phyloP scores from a whole-genome alignment of 139 green algal genomes.

The Chlamydomonas eustigma region DNA sequence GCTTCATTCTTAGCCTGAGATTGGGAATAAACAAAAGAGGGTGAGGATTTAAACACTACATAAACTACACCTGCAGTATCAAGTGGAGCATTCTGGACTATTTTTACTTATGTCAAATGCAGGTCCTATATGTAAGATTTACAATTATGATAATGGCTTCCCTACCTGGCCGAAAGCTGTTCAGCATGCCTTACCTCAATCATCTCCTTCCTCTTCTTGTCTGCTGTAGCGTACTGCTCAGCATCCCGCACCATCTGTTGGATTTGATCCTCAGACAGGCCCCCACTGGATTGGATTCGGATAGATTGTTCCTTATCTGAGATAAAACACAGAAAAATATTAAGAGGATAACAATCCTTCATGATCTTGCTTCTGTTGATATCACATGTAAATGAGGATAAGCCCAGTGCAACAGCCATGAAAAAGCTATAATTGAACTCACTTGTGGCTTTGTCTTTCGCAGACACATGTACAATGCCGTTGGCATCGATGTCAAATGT shows the following conservation, averaged over 20 bases:
- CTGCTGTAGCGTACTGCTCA: conserved; percentile 74
- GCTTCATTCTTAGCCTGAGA: conserved; percentile 77
- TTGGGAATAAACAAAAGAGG: background rate
- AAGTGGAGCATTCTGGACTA: background rate
- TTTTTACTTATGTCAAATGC: no score
- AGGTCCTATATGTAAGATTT: no score
- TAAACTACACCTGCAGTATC: background rate
- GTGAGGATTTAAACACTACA: background rate
- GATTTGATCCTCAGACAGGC: conserved; percentile 89
- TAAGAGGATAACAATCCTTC: background rate
- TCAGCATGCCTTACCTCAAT: conserved; percentile 83
- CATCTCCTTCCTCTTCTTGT: conserved; percentile 90
- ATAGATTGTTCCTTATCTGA: conserved; percentile 93
- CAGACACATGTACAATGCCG: conserved; percentile 91
- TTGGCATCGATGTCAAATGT: conserved; percentile 70
- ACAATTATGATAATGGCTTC: no score
- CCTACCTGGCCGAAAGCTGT: no score
- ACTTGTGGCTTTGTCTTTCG: conserved; percentile 46
- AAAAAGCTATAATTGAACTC: no score
- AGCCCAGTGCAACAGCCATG: background rate
- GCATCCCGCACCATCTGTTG: conserved; percentile 89
- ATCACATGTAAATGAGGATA: background rate
- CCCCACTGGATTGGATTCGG: conserved; percentile 78
- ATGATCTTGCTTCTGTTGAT: background rate
- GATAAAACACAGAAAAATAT: no score